Conservation (phyloP, 176 grass and related monocot species). For the Dactylis glomerata region DNA sequence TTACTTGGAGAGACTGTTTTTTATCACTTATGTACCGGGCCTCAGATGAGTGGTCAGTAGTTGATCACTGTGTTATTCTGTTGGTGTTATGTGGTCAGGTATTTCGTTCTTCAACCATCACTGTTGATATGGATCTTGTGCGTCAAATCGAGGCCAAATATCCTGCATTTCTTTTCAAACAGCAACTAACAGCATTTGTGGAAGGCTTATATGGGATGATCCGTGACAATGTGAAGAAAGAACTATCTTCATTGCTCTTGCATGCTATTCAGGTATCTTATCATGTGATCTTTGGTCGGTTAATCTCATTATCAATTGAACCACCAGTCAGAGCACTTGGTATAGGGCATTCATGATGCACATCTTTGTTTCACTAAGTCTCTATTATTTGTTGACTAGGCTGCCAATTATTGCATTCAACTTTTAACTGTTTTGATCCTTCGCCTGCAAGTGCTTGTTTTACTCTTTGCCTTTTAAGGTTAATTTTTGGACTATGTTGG, state of each 20-base stretch:
- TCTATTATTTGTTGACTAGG: constrained; percentile 5
- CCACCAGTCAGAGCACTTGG: neutral
- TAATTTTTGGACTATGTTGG: constrained; percentile 19
- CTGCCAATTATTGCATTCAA: constrained; percentile 6
- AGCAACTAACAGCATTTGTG: constrained; percentile 88
- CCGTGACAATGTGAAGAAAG: constrained; percentile 81
- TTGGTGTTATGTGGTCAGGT: constrained; percentile 51
- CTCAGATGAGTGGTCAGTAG: neutral
- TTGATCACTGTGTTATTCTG: constrained; percentile 22
- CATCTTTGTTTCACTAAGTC: neutral
- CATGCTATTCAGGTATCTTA: constrained; percentile 72
- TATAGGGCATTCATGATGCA: constrained; percentile 7
- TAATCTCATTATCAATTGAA: constrained; percentile 22
- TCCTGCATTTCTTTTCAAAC: constrained; percentile 98
- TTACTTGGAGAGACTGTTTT: neutral
- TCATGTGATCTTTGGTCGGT: neutral
- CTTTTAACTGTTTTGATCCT: constrained; percentile 3
- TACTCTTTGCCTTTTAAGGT: neutral
- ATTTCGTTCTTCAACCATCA: constrained; percentile 74
- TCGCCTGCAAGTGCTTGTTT: neutral
- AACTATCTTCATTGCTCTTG: constrained; percentile 69
- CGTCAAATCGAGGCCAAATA: constrained; percentile 84
- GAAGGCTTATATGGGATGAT: constrained; percentile 85
- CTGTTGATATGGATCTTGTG: constrained; percentile 58
- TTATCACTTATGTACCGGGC: neutral